Conservation (phyloP, 1,284 basidiomycete genomes). For the Peniophora sp. region DNA sequence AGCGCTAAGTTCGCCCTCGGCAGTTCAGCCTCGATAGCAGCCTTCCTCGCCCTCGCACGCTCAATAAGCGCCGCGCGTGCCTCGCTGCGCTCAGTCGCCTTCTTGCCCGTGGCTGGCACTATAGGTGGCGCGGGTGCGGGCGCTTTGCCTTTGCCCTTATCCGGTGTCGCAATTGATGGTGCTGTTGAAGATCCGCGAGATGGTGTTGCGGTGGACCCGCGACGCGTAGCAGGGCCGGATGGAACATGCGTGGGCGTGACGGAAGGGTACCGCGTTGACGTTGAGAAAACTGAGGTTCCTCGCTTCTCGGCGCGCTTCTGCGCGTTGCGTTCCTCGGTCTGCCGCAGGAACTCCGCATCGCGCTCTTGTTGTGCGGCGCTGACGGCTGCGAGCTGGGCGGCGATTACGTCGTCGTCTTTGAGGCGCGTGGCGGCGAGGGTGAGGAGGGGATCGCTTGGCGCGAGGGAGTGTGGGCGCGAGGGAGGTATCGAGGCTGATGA, state of each 20-base stretch:
- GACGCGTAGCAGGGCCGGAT: neutral
- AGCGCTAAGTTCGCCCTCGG: slow-evolving; percentile 53
- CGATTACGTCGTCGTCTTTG: slow-evolving; percentile 1
- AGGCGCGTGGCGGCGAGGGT: slow-evolving; percentile 2
- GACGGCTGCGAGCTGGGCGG: neutral
- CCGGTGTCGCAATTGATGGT: neutral
- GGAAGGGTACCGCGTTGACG: too few species aligned
- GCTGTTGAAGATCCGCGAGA: neutral
- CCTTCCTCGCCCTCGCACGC: slow-evolving; percentile 43
- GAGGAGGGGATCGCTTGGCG: too few species aligned
- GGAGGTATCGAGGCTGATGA: too few species aligned
- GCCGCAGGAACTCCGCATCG: slow-evolving; percentile 8
- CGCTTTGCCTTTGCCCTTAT: slow-evolving; percentile 1
- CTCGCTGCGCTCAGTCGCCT: slow-evolving; percentile 27
- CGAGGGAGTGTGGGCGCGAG: too few species aligned
- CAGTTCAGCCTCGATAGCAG: slow-evolving; percentile 46
- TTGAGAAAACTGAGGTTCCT: too few species aligned
- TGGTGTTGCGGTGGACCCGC: neutral
- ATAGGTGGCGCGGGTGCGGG: neutral
- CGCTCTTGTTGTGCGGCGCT: slow-evolving; percentile 9
- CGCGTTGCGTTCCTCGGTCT: slow-evolving; percentile 2
- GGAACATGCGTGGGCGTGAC: too few species aligned
- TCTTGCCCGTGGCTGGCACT: neutral
- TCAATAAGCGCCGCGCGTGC: slow-evolving; percentile 25
- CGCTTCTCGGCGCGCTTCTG: too few species aligned